These are phyloP conservation scores for Paramecium caudatum DNA, from an alignment of 73 alveolate genomes.

Conservation along the genomic window DNA sequence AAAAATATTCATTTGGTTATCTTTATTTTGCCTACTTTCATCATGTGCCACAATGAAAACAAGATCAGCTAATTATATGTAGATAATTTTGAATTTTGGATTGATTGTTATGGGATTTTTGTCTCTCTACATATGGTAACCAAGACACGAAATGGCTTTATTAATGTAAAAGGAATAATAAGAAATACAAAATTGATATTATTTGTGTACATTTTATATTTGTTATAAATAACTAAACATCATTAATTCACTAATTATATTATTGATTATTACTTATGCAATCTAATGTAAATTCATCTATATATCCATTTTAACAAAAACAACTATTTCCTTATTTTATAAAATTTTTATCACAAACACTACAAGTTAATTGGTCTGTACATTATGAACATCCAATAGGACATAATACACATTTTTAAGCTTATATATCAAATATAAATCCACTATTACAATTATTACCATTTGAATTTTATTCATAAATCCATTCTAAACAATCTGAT, in stretches of 20 bases:
- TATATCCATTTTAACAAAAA: constrained; percentile 37
- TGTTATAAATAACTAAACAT: neutral
- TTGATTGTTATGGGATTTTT: constrained; percentile 53
- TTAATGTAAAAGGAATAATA: neutral
- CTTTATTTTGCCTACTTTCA: constrained; percentile 37
- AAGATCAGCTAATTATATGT: constrained; percentile 62
- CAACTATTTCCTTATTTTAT: neutral
- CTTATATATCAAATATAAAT: neutral
- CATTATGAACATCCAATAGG: constrained; percentile 34
- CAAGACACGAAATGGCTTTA: constrained; percentile 1
- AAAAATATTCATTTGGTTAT: constrained; percentile 27
- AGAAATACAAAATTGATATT: neutral
- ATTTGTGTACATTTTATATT: neutral
- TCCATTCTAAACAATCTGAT: constrained; percentile 31
- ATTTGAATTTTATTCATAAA: neutral
- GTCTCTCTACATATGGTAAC: constrained; percentile 22
- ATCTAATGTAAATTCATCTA: constrained; percentile 26
- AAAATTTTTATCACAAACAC: neutral
- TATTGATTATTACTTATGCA: neutral
- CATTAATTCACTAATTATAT: neutral
- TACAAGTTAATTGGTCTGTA: constrained; percentile 22
- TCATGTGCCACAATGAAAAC: constrained; percentile 65
- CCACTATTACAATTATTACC: neutral
- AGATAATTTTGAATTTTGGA: constrained; percentile 22
- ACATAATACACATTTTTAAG: neutral